Conservation (phyloP, 2,329 filamentous ascomycete genomes). For the Colletotrichum tropicicola region DNA sequence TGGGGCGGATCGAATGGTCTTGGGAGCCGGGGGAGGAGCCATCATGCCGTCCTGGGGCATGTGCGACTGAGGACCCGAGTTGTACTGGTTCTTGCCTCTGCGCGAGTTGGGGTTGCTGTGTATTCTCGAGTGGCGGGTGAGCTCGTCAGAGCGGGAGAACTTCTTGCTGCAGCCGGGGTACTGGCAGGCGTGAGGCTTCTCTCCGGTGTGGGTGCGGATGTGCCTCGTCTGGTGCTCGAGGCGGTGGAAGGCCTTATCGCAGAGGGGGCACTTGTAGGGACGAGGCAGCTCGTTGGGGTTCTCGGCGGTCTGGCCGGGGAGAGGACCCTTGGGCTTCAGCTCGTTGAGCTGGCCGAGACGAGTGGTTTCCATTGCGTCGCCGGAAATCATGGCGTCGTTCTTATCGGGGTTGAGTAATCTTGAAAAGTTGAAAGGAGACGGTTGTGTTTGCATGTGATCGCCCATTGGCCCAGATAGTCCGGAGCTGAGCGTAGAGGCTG, state of each 20-base stretch:
- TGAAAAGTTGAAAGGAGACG: conserved; percentile 77
- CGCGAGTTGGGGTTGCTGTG: conserved; percentile 99
- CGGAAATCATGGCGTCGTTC: conserved; percentile 23
- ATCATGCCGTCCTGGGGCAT: conserved; percentile 73
- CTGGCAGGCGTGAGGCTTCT: conserved; percentile 97
- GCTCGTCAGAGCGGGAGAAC: conserved; percentile 94
- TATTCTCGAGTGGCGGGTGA: conserved; percentile 96
- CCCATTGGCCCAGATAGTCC: conserved; percentile 35
- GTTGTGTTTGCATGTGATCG: conserved; percentile 78
- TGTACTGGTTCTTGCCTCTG: conserved; percentile 79
- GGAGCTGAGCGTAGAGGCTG: background rate
- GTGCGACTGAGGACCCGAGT: conserved; percentile 45
- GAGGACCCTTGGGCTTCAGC: conserved; percentile 68
- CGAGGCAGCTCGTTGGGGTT: conserved; percentile 79
- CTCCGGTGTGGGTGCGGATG: conserved; percentile 96
- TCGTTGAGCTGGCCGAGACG: conserved; percentile 27
- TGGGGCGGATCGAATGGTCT: conserved; percentile 88
- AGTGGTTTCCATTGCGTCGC: conserved; percentile 25
- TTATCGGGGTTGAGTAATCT: conserved; percentile 73
- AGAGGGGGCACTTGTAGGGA: conserved; percentile 98
- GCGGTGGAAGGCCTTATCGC: conserved; percentile 98
- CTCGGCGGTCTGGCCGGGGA: conserved; percentile 70
- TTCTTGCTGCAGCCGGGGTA: conserved; percentile 97
- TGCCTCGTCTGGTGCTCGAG: conserved; percentile 92
- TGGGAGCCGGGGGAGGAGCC: conserved; percentile 75